Base-by-base conservation (phyloP, 495 filamentous ascomycete genomes). In the Trichoderma erinaceum region DNA sequence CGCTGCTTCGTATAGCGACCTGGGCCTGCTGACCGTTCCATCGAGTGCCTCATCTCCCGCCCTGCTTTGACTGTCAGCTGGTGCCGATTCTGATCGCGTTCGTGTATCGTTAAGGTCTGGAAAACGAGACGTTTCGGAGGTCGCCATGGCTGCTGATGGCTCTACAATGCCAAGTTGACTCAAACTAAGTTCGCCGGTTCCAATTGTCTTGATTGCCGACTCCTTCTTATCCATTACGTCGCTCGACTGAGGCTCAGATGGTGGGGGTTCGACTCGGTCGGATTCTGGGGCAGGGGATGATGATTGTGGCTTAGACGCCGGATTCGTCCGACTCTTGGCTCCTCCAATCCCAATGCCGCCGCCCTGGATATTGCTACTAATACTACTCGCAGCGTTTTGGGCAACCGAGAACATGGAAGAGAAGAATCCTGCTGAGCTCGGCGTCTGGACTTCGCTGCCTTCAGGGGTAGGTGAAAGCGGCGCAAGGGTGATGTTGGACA, bases 401-500 rank as follows among this genome's bases (percentile, higher is more conserved):
- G 94, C 93, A 38, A 88, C 94, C 41, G 92, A 92, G 72, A 99
- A 91, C 74, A 98, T 89, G 18, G 89, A 91, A 8, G 92, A 94
- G 76, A 99, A 99, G 77, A 99, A 99, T 0, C 93, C 92, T 18
- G 74, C 72, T 25, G 74, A 74, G 66, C 72, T 78, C 11, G 80
- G 80, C 11, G 81, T 82, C 56, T 72, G 71, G 13, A 76, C 75
- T 10, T 76, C 71, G 0, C 73, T 72, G 66, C 77, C 81, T 68
- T 87, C 83, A 13, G 83, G 83, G 3, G 87, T 91, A 18, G 95
- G 92, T 41, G 90, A 90, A 58, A 96, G 76, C 10, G 87, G 86
- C 35, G 89, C 85, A 8, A 89, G 81, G 41, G 92, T 86, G 56
- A 89, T 88, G 69, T 89, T 92, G 12, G 93, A 96, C 32, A 98